These are phyloP conservation scores for Phyllosticta ampelicida DNA, from an alignment of 2,329 filamentous ascomycete species.

Conservation along the genomic window DNA sequence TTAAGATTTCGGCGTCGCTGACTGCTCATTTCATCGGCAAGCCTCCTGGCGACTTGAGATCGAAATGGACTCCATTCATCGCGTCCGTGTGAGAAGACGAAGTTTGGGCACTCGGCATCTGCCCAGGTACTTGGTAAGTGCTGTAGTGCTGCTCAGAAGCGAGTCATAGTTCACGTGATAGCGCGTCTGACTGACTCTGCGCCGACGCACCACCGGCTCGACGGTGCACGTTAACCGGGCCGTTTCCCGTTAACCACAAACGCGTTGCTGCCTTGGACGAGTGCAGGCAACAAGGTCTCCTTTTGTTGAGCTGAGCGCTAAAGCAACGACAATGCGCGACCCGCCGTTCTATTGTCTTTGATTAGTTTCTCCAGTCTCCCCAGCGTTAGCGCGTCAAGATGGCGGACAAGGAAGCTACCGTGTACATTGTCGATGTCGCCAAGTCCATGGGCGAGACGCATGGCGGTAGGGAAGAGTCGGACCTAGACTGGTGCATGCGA, in stretches of 20 bases:
- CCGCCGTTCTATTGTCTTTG: not conserved
- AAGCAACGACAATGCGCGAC: not conserved
- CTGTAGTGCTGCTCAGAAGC: no score
- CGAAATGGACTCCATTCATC: no score
- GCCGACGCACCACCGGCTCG: no score
- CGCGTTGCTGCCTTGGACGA: conserved; percentile 8
- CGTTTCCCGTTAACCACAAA: not conserved
- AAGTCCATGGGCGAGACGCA: conserved; percentile 67
- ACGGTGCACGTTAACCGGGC: not conserved
- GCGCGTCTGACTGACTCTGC: not conserved
- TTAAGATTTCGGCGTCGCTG: not conserved
- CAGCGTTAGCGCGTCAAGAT: conserved; percentile 37
- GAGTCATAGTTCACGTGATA: not conserved
- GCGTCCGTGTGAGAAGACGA: no score
- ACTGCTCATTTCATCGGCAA: no score
- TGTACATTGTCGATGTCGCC: conserved; percentile 86
- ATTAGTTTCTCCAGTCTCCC: not conserved
- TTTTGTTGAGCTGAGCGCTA: not conserved
- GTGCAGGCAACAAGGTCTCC: not conserved
- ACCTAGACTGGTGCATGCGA: conserved; percentile 80
- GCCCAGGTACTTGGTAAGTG: no score
- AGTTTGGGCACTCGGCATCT: no score
- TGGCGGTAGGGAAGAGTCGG: conserved; percentile 60
- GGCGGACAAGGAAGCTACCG: conserved; percentile 85
- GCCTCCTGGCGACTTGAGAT: no score